Evolutionary conservation across 257 asterid genomes (phyloP), one percentile per base, ranked within the genome.

Genomic region (Primulina eburnea): DNA sequence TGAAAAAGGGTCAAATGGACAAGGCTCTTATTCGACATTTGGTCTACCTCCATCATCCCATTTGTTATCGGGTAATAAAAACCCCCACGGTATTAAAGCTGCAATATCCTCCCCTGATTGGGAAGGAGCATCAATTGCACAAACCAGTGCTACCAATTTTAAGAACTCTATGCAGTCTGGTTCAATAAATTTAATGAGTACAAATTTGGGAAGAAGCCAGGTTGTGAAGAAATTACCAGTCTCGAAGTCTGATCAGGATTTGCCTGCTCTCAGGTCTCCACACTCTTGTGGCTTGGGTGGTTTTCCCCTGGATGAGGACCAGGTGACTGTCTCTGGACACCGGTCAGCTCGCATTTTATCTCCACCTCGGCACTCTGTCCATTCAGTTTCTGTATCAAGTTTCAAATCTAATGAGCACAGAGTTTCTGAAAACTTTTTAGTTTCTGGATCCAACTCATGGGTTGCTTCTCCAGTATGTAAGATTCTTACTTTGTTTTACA

Each of bases 201-300:
- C 86, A 38, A 77, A 77, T 20, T 73, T 78, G 71, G 95, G 82
- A 74, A 84, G 86, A 76, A 82, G 73, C 76, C 86, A 83, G 64
- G 76, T 80, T 65, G 73, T 72, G 77, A 90, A 79, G 71, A 85
- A 78, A 67, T 71, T 90, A 79, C 37, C 87, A 38, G 83, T 81
- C 71, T 90, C 97, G 9, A 90, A 86, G 80, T 91, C 97, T 50
- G 96, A 94, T 71, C 99, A 94, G 84, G 97, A 94, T 80, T 83
- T 89, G 83, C 62, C 85, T 65, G 77, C 94, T 72, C 83, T 87
- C 55, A 80, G 83, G 68, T 83, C 97, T 68, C 85, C 88, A 35
- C 92, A 76, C 68, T 76, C 96, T 75, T 88, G 78, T 60, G 87
- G 83, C 62, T 72, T 76, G 77, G 86, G 86, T 77, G 84, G 92